phyloP scores from a whole-genome alignment of 768 basidiomycete species.

The Lyophyllum atratum region DNA sequence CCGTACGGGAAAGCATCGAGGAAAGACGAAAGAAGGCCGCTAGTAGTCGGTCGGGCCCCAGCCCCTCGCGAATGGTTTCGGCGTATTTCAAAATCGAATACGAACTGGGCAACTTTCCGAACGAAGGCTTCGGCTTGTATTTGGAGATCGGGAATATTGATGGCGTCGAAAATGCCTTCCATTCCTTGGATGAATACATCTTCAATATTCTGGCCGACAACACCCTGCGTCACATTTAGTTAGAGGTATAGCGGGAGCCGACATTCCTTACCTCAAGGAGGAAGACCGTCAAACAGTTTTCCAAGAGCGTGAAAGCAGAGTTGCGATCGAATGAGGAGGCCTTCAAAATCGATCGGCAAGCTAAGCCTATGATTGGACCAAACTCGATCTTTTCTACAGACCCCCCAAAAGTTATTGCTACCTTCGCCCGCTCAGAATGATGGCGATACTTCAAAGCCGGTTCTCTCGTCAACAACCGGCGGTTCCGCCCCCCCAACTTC shows the following conservation, averaged over 20 bases:
- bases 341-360: conserved; percentile 61
- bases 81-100: conserved; percentile 77
- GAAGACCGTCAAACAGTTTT: conserved; percentile 68
- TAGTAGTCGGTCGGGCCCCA: conserved; percentile 53
- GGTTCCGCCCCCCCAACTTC: conserved; percentile 93
- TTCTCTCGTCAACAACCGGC: conserved; percentile 81
- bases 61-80: conserved; percentile 56
- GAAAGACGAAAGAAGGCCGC: conserved; percentile 63
- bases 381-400: conserved; percentile 65
- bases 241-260: conserved; percentile 1
- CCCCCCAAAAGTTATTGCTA: conserved; percentile 76
- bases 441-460: conserved; percentile 72
- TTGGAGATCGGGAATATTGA: conserved; percentile 68
- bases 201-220: conserved; percentile 72
- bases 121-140: conserved; percentile 72
- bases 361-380: conserved; percentile 63
- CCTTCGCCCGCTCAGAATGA: conserved; percentile 68
- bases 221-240: conserved; percentile 47
- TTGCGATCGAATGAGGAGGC: conserved; percentile 49
- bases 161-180: conserved; percentile 78
- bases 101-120: conserved; percentile 63
- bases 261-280: conserved; percentile 67
- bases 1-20: conserved; percentile 83
- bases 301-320: conserved; percentile 69
- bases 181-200: conserved; percentile 68